phyloP scores from a whole-genome alignment of 208 protist genomes.

The Crithidia thermophila region DNA sequence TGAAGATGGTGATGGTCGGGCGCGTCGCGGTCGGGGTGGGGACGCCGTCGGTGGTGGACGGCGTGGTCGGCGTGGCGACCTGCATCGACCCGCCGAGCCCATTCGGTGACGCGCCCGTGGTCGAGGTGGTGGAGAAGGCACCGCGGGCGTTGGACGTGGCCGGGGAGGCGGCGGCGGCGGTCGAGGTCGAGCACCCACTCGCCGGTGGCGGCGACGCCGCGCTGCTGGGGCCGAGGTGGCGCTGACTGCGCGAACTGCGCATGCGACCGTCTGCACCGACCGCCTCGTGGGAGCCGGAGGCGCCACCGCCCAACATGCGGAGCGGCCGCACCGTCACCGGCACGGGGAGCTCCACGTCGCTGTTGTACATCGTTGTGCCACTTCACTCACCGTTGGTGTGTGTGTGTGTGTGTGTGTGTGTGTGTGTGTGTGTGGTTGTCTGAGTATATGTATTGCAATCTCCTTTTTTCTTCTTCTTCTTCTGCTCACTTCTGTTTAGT shows the following conservation, averaged over 20 bases:
- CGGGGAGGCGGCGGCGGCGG: background rate
- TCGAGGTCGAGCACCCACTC: background rate
- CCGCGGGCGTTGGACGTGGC: background rate
- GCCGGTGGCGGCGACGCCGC: background rate
- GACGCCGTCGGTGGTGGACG: background rate
- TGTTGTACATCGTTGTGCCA: conserved; percentile 15
- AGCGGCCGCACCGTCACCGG: conserved; percentile 20
- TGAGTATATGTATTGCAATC: no score
- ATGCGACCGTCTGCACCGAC: background rate
- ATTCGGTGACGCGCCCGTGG: background rate
- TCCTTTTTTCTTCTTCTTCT: no score
- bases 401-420: background rate
- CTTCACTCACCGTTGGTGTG: background rate
- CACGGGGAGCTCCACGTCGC: conserved; percentile 5
- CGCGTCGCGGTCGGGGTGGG: background rate
- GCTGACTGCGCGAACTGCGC: background rate
- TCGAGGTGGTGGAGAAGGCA: background rate
- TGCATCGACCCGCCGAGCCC: background rate
- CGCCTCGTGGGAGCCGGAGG: conserved; percentile 8
- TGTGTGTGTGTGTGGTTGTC: background rate
- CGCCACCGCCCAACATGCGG: conserved; percentile 24
- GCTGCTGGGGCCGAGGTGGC: background rate
- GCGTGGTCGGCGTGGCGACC: background rate
- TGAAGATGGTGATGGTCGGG: conserved; percentile 53
- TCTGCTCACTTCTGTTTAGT: no score